phyloP scores from a whole-genome alignment of 225 moss, liverwort and hornwort species.

The Anthoceros angustus region DNA sequence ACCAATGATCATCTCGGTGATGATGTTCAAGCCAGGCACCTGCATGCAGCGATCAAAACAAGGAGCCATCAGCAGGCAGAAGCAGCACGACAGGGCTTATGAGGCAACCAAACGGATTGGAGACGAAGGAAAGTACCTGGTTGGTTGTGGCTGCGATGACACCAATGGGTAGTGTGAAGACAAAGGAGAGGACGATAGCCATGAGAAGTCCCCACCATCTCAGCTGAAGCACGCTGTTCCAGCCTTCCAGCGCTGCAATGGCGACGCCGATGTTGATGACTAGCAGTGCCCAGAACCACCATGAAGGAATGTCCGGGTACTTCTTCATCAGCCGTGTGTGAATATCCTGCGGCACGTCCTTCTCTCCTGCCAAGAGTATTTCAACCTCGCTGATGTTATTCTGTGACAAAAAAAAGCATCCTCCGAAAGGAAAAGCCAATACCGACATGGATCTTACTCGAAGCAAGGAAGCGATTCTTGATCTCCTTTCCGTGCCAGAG shows the following conservation, averaged over 20 bases:
- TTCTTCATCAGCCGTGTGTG: neutral
- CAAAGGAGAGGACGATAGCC: neutral
- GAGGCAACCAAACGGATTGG: no score
- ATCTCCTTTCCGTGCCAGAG: conserved; percentile 63
- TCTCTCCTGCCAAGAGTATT: neutral
- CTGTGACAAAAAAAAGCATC: neutral
- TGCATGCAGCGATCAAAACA: neutral
- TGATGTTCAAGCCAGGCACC: conserved; percentile 8
- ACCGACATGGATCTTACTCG: conserved; percentile 8
- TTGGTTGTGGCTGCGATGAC: neutral
- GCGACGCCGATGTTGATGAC: neutral
- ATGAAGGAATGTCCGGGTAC: conserved; percentile 4
- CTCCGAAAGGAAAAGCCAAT: neutral
- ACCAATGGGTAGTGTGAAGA: neutral
- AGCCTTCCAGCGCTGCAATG: neutral
- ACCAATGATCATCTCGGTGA: conserved; percentile 12
- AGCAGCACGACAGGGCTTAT: no score
- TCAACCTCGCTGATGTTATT: no score
- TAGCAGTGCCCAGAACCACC: neutral
- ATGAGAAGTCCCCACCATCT: neutral
- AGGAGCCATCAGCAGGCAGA: neutral
- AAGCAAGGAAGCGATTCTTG: conserved; percentile 26
- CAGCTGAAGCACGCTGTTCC: neutral
- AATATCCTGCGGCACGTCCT: neutral
- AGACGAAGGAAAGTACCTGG: neutral